Evolutionary conservation across 2,329 filamentous ascomycete species (phyloP), one percentile per base, ranked within the genome.

Genomic region (Trichocomaceae sp.): DNA sequence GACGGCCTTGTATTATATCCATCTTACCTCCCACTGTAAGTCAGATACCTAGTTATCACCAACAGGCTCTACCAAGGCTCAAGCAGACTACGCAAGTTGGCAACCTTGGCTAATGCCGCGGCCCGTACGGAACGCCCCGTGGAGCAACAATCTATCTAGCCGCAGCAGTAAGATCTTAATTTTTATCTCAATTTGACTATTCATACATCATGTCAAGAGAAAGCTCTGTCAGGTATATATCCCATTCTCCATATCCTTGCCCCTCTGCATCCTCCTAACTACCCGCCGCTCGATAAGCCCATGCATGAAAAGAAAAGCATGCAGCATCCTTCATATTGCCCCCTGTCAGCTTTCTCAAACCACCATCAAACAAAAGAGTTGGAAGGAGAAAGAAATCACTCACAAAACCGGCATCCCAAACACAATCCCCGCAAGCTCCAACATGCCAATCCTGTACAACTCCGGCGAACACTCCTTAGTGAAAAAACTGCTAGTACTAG

Each of bases 401-500:
- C 56, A 63, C 66, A 66, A 67, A 39, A 66, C 60, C 15, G 64
- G 37, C 39, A 59, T 54, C 33, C 58, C 61, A 57, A 66, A 65
- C 15, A 62, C 50, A 20, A 69, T 60, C 2, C 59, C 66, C 5
- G 59, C 65, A 33, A 69, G 60, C 50, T 69, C 65, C 50, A 69
- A 50, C 41, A 50, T 59, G 12, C 66, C 66, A 19, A 69, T 59
- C 15, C 49, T 39, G 47, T 69, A 69, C 47, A 69, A 49, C 2
- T 61, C 61, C 7, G 66, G 65, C 53, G 63, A 61, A 52, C 67
- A 69, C 42, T 63, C 60, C 20, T 57, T 60, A 10, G 63, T 59
- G 50, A 64, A 66, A 12, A 60, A n/a, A n/a, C n/a, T n/a, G n/a
- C n/a, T n/a, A n/a, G n/a, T n/a, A n/a, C n/a, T 8, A 52, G 68